Evolutionary conservation across 2,329 filamentous ascomycete species (phyloP).

Genomic region (Xylariaceae sp.): DNA sequence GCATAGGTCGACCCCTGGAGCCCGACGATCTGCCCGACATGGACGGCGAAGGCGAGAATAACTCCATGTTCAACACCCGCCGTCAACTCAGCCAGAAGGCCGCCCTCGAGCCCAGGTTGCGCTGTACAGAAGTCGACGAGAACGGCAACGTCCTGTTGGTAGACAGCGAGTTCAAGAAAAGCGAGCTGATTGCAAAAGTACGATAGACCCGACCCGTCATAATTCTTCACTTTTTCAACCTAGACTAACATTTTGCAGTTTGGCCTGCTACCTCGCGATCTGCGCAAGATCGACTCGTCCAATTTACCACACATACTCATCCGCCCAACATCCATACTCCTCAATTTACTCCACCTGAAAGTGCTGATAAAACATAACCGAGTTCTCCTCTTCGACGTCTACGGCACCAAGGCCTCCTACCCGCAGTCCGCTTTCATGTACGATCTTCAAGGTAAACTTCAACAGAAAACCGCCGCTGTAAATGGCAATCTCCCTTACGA

Average conservation of each 20-base stretch:
- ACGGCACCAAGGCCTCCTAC: slow-evolving; percentile 90
- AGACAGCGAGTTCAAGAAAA: slow-evolving; percentile 96
- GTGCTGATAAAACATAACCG: slow-evolving; percentile 94
- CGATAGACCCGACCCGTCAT: slow-evolving; percentile 1
- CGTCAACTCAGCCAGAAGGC: slow-evolving; percentile 71
- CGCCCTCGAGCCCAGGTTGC: slow-evolving; percentile 76
- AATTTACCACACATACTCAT: slow-evolving; percentile 93
- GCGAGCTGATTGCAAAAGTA: slow-evolving; percentile 91
- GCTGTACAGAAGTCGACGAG: slow-evolving; percentile 94
- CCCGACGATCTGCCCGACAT: slow-evolving; percentile 56
- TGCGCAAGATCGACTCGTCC: slow-evolving; percentile 96
- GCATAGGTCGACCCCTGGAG: slow-evolving; percentile 41
- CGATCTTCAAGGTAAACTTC: slow-evolving; percentile 86
- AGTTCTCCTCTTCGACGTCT: slow-evolving; percentile 92
- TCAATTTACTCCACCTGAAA: slow-evolving; percentile 93
- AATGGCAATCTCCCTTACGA: slow-evolving; percentile 79
- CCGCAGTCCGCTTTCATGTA: slow-evolving; percentile 98
- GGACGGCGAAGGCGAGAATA: slow-evolving; percentile 56
- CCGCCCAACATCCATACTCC: slow-evolving; percentile 85
- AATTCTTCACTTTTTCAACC: not conserved
- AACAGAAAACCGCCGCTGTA: slow-evolving; percentile 66
- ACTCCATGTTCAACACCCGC: slow-evolving; percentile 64
- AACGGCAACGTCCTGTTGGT: slow-evolving; percentile 87
- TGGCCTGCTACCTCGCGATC: slow-evolving; percentile 84
- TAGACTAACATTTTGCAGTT: slow-evolving; percentile 53